These are phyloP conservation scores for Sextonia rubra DNA, from an alignment of 164 flowering plant species.

Conservation along the genomic window DNA sequence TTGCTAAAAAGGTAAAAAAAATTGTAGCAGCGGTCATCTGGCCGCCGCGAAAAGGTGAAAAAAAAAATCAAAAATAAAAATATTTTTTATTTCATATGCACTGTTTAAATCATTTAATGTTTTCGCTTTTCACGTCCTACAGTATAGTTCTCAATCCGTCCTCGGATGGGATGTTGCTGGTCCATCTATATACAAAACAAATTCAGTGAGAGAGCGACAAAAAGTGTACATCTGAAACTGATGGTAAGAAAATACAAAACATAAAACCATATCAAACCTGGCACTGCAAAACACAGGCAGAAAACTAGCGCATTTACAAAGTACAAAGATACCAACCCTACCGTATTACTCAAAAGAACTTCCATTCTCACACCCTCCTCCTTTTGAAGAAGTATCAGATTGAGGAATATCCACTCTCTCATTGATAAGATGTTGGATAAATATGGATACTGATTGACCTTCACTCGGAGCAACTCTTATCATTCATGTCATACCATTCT, in stretches of 20 bases:
- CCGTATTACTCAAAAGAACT: slow-evolving; percentile 43
- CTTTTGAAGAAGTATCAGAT: slow-evolving; percentile 48
- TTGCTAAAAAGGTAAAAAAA: too few relatives aligned
- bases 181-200: slow-evolving; percentile 33
- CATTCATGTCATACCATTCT: slow-evolving; percentile 74
- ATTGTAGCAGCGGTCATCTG: too few relatives aligned
- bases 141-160: slow-evolving; percentile 73
- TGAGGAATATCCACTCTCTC: slow-evolving; percentile 52
- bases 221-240: not conserved
- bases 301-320: not conserved
- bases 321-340: slow-evolving; percentile 24
- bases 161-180: slow-evolving; percentile 88
- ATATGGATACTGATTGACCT: slow-evolving; percentile 81
- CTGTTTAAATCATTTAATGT: too few relatives aligned
- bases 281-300: not conserved
- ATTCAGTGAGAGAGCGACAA: not conserved
- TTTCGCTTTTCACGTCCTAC: slow-evolving; percentile 74
- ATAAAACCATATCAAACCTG: not conserved
- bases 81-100: too few relatives aligned
- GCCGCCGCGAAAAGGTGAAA: too few relatives aligned
- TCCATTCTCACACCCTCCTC: slow-evolving; percentile 55
- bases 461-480: slow-evolving; percentile 65
- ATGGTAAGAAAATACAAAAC: not conserved
- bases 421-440: slow-evolving; percentile 69
- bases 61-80: too few relatives aligned